A percentile compares a stretch with the other conserved stretches of the same genome.
Evolutionary conservation across 441 rosid species (phyloP).

Genomic region (Manihot esculenta): DNA sequence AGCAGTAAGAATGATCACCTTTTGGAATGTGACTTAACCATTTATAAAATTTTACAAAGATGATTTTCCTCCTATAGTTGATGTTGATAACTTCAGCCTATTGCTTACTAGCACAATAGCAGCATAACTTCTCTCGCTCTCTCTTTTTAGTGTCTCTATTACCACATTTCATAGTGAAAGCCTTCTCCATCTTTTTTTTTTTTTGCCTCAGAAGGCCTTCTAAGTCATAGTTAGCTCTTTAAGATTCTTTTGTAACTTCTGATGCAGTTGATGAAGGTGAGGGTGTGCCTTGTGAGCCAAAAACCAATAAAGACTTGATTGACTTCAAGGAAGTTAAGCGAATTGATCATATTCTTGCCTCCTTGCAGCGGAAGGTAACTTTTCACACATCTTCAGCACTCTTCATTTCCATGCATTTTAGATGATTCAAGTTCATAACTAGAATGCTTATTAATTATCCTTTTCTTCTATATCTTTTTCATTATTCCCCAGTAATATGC

Average conservation of each 20-base stretch:
- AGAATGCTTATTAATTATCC: neutral
- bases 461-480: neutral
- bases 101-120: neutral
- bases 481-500: neutral
- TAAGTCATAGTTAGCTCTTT: no score
- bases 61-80: neutral
- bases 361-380: conserved; percentile 80
- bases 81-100: neutral
- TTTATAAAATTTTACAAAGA: neutral
- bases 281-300: conserved; percentile 55
- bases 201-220: no score
- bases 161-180: neutral
- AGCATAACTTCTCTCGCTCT: neutral
- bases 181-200: no score
- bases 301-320: conserved; percentile 56
- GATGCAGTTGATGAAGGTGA: conserved; percentile 80
- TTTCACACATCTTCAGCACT: neutral
- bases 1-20: neutral
- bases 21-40: neutral
- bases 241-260: conserved; percentile 15
- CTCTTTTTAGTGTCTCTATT: neutral
- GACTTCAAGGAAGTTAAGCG: conserved; percentile 87
- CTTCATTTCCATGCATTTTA: neutral
- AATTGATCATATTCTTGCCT: conserved; percentile 70
- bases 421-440: neutral